Percentiles rank a stretch among this genome's conserved stretches.
Evolutionary conservation across 768 basidiomycete genomes (phyloP).

Genomic region (Rhizopogon roseolus): DNA sequence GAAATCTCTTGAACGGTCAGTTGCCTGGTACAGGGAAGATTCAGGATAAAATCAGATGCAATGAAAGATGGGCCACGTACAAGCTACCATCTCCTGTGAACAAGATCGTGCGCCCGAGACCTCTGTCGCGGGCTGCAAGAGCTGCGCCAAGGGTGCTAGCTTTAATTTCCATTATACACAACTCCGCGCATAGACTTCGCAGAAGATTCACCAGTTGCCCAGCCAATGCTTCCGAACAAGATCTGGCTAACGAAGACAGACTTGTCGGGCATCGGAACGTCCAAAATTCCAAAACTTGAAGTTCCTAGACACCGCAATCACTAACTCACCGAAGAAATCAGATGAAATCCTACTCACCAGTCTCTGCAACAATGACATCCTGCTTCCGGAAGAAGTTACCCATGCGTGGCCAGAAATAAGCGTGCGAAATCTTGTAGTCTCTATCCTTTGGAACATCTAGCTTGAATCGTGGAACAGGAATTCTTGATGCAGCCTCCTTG

Average conservation of each 20-base stretch:
- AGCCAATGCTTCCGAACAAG: slow-evolving; percentile 91
- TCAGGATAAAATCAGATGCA: slow-evolving; percentile 2
- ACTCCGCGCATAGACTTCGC: neutral
- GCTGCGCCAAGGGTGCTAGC: slow-evolving; percentile 73
- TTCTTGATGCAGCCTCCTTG: slow-evolving; percentile 32
- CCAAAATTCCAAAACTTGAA: slow-evolving; percentile 80
- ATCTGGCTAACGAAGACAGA: slow-evolving; percentile 69
- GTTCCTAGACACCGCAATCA: slow-evolving; percentile 42
- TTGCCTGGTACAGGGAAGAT: slow-evolving; percentile 41
- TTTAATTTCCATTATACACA: slow-evolving; percentile 10
- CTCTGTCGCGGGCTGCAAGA: slow-evolving; percentile 65
- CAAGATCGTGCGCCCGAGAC: slow-evolving; percentile 65
- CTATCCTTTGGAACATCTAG: slow-evolving; percentile 46
- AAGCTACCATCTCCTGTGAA: slow-evolving; percentile 85
- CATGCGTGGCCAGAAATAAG: slow-evolving; percentile 82
- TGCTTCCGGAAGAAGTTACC: slow-evolving; percentile 63
- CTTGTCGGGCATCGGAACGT: slow-evolving; percentile 72
- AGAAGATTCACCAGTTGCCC: slow-evolving; percentile 59
- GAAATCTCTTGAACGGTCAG: slow-evolving; percentile 80
- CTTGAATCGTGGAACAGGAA: slow-evolving; percentile 40
- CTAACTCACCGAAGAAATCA: neutral
- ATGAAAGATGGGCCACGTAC: slow-evolving; percentile 32
- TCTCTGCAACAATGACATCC: slow-evolving; percentile 85
- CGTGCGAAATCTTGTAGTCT: slow-evolving; percentile 59
- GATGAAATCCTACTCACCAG: slow-evolving; percentile 39